Conservation (phyloP, 192 early-diverging fungal species). For the Mycoemilia scoparia region DNA sequence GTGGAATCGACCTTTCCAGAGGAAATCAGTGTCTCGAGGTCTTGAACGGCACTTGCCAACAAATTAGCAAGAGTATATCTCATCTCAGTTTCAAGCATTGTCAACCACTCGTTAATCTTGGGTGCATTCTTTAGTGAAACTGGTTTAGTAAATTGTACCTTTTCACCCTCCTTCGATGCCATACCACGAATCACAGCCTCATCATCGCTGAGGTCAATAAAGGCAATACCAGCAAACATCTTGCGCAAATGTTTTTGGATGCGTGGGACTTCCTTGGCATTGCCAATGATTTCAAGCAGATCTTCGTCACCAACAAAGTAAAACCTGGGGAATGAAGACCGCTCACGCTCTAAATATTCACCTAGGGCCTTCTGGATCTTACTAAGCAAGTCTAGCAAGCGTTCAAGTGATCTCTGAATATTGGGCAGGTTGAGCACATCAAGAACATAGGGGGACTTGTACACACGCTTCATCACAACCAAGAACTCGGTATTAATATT, state of each 20-base stretch:
- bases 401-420: conserved; percentile 90
- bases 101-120: conserved; percentile 96
- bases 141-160: conserved; percentile 54
- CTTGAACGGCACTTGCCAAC: conserved; percentile 49
- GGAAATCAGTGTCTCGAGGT: conserved; percentile 43
- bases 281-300: conserved; percentile 98
- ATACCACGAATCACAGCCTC: conserved; percentile 54
- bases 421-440: conserved; percentile 85
- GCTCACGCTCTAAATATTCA: conserved; percentile 95
- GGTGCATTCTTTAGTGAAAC: conserved; percentile 68
- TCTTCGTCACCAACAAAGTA: conserved; percentile 99
- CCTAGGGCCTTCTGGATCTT: conserved; percentile 98
- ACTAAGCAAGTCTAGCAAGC: conserved; percentile 74
- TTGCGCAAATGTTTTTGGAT: conserved; percentile 99
- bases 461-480: conserved; percentile 95
- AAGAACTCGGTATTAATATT: conserved; percentile 98
- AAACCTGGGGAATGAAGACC: conserved; percentile 94
- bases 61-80: conserved; percentile 61
- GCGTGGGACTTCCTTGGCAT: conserved; percentile 81
- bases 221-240: conserved; percentile 96
- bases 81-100: conserved; percentile 86
- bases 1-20: conserved; percentile 27
- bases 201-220: conserved; percentile 72
- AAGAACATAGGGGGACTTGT: conserved; percentile 92
- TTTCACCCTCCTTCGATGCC: conserved; percentile 85